These are phyloP conservation scores for Penicillium paradoxum DNA, from an alignment of 495 filamentous ascomycete species.

Conservation along the genomic window DNA sequence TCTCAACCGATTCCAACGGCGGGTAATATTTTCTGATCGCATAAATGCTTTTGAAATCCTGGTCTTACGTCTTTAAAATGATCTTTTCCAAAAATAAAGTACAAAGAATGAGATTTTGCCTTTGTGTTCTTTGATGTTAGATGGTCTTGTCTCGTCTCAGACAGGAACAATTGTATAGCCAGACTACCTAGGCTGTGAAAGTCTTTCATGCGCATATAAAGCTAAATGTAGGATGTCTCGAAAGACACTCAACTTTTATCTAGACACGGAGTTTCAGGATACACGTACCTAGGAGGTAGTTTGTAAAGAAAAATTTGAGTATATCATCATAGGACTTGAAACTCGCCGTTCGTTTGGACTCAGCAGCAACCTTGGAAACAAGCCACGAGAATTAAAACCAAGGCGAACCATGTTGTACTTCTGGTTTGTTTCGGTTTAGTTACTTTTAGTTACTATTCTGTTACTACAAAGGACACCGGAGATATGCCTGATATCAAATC, in stretches of 20 bases:
- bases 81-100: constrained; percentile 4
- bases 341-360: no score
- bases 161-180: not conserved
- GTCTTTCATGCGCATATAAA: not conserved
- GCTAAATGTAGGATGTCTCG: not conserved
- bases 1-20: not conserved
- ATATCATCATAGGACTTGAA: no score
- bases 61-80: not conserved
- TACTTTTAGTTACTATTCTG: no score
- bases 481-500: not conserved
- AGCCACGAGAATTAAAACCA: no score
- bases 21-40: not conserved
- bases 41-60: constrained; percentile 1
- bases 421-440: no score
- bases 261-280: no score
- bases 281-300: no score
- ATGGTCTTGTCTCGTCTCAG: not conserved
- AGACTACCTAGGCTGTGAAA: not conserved
- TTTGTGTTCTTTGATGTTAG: not conserved
- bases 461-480: not conserved
- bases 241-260: not conserved
- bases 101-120: constrained; percentile 4
- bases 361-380: no score
- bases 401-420: no score
- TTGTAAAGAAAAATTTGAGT: no score